Evolutionary conservation across 495 filamentous ascomycete species (phyloP).

Genomic region (Hypoxylon trugodes): DNA sequence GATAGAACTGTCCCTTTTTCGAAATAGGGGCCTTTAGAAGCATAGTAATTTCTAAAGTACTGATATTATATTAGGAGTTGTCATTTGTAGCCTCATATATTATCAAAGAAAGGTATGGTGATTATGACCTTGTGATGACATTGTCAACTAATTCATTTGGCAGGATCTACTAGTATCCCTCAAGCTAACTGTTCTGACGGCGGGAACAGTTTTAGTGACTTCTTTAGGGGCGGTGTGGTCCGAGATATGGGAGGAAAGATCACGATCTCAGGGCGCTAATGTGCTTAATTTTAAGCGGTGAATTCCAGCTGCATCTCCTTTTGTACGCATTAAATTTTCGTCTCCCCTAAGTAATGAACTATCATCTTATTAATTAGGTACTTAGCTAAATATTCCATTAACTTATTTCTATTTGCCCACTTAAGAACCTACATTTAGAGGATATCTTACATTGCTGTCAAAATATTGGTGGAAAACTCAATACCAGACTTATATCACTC

Average conservation of each 20-base stretch:
- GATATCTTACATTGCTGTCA: no score
- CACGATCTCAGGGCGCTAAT: conserved; percentile 14
- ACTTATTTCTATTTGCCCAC: not conserved
- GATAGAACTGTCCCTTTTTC: no score
- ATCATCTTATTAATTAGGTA: not conserved
- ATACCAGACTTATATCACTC: no score
- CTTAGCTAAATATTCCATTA: not conserved
- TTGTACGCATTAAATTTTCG: not conserved
- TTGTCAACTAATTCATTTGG: not conserved
- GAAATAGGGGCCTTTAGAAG: conserved; percentile 4
- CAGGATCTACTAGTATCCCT: not conserved
- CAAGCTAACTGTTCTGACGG: not conserved
- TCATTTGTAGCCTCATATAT: no score
- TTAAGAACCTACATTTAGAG: not conserved
- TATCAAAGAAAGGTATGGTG: no score
- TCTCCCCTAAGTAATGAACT: not conserved
- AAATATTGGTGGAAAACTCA: no score
- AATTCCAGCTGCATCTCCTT: not conserved
- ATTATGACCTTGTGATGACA: not conserved
- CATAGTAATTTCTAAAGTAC: not conserved
- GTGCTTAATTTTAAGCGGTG: conserved; percentile 15
- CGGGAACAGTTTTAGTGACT: not conserved
- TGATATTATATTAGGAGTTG: no score
- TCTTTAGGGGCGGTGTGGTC: conserved; percentile 1
- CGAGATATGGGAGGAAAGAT: conserved; percentile 5